Evolutionary conservation across 2,329 filamentous ascomycete species (phyloP), one percentile per base, ranked within the genome.

Genomic region (Xylariaceae sp.): DNA sequence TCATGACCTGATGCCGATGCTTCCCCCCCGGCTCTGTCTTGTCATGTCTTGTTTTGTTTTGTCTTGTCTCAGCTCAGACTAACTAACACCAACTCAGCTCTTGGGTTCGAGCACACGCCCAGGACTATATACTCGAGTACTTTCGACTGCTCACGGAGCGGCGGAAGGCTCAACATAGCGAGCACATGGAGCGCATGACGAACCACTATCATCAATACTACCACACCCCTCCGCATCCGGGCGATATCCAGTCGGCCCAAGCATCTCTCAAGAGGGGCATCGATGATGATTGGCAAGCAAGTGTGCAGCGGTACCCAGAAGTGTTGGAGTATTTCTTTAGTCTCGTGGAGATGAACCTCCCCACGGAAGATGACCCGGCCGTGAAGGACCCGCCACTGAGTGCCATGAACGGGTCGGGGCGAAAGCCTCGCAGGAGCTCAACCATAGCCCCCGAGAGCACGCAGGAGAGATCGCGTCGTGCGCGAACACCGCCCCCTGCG

Each of bases 311-410:
- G 57, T 93, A 92, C 67, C 89, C 89, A 3, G 88, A 92, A 70
- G 86, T 92, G n/a, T 77, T 93, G 57, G 87, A 91, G 73, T 91
- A 92, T 73, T 92, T 88, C 71, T 92, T 88, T 73, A 80, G 83
- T 60, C 77, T 92, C 44, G 86, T 92, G 41, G 82, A 86, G 57
- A 72, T 91, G 60, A 82, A 78, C 18, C 73, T 90, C 3, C 88
- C 89, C 0, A 74, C 75, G 47, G 86, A 90, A 59, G 78, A 84
- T 56, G 84, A 87, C 47, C 73, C 79, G 1, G 75, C 76, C 13
- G 82, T 88, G 41, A 82, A 81, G 66, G 80, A 86, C 59, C 84
- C 84, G 37, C 84, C 84, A 2, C 72, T 87, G 62, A 82, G 80
- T 65, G 80, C 80, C 58, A 73, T 83, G 59, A 77, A 71, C 61